Evolutionary conservation across 768 basidiomycete genomes (phyloP).

Genomic region (Stropharia rugosoannulata): DNA sequence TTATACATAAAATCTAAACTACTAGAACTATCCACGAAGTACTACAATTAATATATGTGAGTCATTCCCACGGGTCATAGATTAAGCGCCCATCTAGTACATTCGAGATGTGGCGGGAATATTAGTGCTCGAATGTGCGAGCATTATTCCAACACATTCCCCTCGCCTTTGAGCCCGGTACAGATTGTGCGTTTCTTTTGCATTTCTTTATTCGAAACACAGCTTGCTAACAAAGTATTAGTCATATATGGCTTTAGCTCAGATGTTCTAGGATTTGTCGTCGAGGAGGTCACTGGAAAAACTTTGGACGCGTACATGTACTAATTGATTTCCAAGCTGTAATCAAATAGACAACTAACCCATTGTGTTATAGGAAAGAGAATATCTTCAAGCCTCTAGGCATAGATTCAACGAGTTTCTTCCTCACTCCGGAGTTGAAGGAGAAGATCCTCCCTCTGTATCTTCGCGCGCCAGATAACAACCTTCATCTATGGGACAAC

Average conservation of each 20-base stretch:
- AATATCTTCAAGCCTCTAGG: constrained; percentile 29
- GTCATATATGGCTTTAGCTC: constrained; percentile 29
- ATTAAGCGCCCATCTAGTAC: too few relatives aligned
- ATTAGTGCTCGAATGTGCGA: too few relatives aligned
- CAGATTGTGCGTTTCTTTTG: constrained; percentile 21
- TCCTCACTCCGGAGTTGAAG: constrained; percentile 24
- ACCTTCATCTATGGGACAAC: constrained; percentile 15
- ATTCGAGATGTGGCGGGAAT: too few relatives aligned
- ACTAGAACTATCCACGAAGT: too few relatives aligned
- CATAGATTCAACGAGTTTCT: constrained; percentile 25
- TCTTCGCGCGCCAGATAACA: constrained; percentile 19
- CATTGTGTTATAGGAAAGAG: constrained; percentile 22
- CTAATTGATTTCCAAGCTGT: background rate
- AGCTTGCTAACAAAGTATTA: constrained; percentile 3
- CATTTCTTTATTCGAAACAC: background rate
- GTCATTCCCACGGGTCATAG: too few relatives aligned
- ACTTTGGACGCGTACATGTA: constrained; percentile 28
- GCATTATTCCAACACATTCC: too few relatives aligned
- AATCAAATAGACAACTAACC: background rate
- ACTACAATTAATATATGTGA: too few relatives aligned
- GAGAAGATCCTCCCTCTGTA: constrained; percentile 17
- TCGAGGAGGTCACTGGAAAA: constrained; percentile 25
- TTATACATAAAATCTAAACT: too few relatives aligned
- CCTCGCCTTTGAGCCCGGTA: constrained; percentile 30
- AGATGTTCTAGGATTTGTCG: constrained; percentile 27